These are phyloP conservation scores for Filosporella fistucella DNA, from an alignment of 495 filamentous ascomycete genomes.

Conservation along the genomic window DNA sequence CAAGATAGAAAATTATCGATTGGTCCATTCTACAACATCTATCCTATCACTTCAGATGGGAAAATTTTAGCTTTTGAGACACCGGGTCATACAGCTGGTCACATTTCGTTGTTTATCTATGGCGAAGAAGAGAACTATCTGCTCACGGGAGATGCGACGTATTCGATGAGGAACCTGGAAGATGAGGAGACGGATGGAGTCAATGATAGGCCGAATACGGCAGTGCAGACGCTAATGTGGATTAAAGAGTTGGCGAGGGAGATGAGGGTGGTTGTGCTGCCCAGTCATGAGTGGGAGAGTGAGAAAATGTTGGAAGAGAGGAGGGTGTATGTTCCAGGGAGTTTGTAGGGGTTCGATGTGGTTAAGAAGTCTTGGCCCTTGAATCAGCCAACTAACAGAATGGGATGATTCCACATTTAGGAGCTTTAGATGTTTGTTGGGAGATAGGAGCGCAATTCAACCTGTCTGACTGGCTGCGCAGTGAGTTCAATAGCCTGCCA, in stretches of 20 bases:
- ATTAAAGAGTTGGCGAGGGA: slow-evolving; percentile 29
- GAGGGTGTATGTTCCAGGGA: too few relatives aligned
- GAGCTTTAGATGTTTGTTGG: too few relatives aligned
- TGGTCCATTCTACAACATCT: slow-evolving; percentile 27
- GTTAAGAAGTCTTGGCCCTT: too few relatives aligned
- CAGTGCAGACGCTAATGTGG: slow-evolving; percentile 21
- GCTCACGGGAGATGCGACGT: slow-evolving; percentile 29
- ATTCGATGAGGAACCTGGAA: slow-evolving; percentile 26
- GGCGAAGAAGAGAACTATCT: slow-evolving; percentile 23
- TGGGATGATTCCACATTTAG: too few relatives aligned
- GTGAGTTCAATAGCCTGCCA: too few relatives aligned
- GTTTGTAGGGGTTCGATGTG: too few relatives aligned
- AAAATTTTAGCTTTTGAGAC: slow-evolving; percentile 28
- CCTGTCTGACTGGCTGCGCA: too few relatives aligned
- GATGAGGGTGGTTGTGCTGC: slow-evolving; percentile 24
- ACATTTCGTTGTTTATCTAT: slow-evolving; percentile 26
- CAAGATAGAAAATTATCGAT: slow-evolving; percentile 19
- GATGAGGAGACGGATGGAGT: slow-evolving; percentile 29
- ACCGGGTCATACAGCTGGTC: slow-evolving; percentile 30
- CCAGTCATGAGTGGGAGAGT: slow-evolving; percentile 23
- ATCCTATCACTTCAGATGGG: slow-evolving; percentile 28
- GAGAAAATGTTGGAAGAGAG: too few relatives aligned
- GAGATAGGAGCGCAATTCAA: too few relatives aligned
- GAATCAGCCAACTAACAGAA: too few relatives aligned
- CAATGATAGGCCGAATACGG: slow-evolving; percentile 25